Conservation (phyloP, 768 basidiomycete species). For the Naganishia antarctica region DNA sequence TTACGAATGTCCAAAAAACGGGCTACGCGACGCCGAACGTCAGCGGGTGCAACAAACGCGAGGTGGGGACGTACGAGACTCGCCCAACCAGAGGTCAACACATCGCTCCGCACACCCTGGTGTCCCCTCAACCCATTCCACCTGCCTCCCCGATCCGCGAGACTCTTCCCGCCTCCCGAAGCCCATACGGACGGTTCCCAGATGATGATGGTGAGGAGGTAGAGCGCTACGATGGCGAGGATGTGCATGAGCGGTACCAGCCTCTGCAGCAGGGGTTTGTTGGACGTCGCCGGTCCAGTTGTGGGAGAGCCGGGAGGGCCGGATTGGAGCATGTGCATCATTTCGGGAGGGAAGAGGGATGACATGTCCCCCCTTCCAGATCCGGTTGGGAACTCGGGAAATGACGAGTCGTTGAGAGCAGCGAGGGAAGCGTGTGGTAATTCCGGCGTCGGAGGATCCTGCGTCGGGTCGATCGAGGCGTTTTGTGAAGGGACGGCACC, state of each 20-base stretch:
- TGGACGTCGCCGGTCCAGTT: background rate
- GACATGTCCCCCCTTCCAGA: background rate
- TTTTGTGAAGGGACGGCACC: background rate
- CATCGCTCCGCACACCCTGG: background rate
- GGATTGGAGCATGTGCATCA: conserved; percentile 9
- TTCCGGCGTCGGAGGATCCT: conserved; percentile 9
- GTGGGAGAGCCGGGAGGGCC: background rate
- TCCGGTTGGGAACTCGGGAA: background rate
- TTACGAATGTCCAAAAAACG: conserved; percentile 49
- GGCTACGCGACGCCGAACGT: conserved; percentile 34
- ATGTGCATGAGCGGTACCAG: conserved; percentile 45
- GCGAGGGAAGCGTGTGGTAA: background rate
- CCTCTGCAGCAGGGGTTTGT: conserved; percentile 32
- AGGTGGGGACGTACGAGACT: background rate
- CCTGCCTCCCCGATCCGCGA: conserved; percentile 11
- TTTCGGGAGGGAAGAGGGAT: background rate
- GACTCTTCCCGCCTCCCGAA: conserved; percentile 19
- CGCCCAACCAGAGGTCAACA: conserved; percentile 4
- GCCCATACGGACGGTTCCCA: conserved; percentile 44
- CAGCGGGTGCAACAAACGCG: background rate
- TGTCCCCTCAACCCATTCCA: background rate
- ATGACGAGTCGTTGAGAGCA: background rate
- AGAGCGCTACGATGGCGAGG: conserved; percentile 36
- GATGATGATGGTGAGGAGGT: conserved; percentile 38
- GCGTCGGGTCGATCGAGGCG: conserved; percentile 7